Conservation (phyloP, 202 grass and related monocot species). For the Digitaria exilis region DNA sequence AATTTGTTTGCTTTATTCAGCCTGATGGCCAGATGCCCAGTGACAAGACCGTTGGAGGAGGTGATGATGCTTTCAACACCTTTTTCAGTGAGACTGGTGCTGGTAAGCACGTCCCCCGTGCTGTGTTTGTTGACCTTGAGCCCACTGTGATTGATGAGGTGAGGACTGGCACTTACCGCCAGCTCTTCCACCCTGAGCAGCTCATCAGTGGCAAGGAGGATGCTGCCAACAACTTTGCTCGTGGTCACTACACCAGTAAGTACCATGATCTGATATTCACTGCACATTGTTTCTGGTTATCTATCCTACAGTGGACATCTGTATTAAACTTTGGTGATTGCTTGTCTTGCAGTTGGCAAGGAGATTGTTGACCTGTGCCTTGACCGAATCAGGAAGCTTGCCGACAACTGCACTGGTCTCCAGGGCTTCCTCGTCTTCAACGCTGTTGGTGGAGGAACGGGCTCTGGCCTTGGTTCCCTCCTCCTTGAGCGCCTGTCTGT, state of each 20-base stretch:
- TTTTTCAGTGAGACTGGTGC: conserved; percentile 98
- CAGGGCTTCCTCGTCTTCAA: no score
- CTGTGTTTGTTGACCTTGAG: conserved; percentile 91
- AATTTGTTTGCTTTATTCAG: conserved; percentile 13
- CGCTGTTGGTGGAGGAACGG: no score
- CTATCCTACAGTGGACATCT: no score
- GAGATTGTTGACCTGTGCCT: no score
- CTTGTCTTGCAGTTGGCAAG: no score
- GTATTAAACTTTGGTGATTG: no score
- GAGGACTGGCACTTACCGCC: conserved; percentile 81
- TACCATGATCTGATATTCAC: no score
- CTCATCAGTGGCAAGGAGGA: conserved; percentile 97
- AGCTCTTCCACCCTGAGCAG: conserved; percentile 96
- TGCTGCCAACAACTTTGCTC: conserved; percentile 95
- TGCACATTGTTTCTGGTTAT: no score
- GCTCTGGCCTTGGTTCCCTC: no score
- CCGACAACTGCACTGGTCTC: no score
- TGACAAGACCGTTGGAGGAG: conserved; percentile 85
- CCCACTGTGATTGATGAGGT: conserved; percentile 95
- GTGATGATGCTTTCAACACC: conserved; percentile 97
- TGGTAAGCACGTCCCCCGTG: conserved; percentile 91
- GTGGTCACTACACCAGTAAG: conserved; percentile 22
- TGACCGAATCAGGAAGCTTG: no score
- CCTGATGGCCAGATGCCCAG: conserved; percentile 87
- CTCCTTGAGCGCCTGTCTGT: no score